Conservation (phyloP, 805 yeast species). For the Hanseniaspora opuntiae region DNA sequence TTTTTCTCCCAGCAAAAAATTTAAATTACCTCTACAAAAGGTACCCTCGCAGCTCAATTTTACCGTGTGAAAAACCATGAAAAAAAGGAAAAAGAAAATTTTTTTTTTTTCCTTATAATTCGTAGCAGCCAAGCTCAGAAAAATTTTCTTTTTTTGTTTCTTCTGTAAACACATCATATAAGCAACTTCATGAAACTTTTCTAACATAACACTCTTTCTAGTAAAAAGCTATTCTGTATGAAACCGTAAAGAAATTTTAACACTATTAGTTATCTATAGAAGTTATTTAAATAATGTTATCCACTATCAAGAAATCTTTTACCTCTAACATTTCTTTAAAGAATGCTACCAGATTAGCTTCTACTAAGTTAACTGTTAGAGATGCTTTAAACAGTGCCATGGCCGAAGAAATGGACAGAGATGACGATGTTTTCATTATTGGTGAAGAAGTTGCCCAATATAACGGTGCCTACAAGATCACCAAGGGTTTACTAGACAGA, state of each 20-base stretch:
- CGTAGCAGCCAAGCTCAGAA: neutral
- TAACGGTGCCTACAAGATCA: slow-evolving; percentile 96
- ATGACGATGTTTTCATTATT: slow-evolving; percentile 83
- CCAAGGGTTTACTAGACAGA: slow-evolving; percentile 88
- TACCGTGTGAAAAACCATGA: neutral
- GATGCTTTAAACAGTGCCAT: slow-evolving; percentile 91
- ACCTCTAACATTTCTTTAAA: slow-evolving; percentile 11
- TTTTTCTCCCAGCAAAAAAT: no score
- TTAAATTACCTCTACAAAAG: neutral
- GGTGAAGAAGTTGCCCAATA: slow-evolving; percentile 99
- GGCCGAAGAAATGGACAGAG: slow-evolving; percentile 95
- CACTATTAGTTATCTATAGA: slow-evolving; percentile 4
- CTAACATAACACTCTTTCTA: no score
- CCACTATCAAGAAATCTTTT: slow-evolving; percentile 12
- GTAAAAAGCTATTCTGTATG: no score
- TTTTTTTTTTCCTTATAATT: neutral
- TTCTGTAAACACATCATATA: neutral
- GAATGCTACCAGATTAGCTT: slow-evolving; percentile 14
- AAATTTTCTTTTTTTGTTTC: neutral
- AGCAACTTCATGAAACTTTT: neutral
- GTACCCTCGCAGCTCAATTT: neutral
- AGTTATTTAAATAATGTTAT: slow-evolving; percentile 10
- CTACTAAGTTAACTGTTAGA: slow-evolving; percentile 69
- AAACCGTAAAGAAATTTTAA: neutral
- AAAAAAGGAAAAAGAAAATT: neutral